These are phyloP conservation scores for Camellia lanceoleosa DNA, from an alignment of 148 eudicot genomes.

Conservation along the genomic window DNA sequence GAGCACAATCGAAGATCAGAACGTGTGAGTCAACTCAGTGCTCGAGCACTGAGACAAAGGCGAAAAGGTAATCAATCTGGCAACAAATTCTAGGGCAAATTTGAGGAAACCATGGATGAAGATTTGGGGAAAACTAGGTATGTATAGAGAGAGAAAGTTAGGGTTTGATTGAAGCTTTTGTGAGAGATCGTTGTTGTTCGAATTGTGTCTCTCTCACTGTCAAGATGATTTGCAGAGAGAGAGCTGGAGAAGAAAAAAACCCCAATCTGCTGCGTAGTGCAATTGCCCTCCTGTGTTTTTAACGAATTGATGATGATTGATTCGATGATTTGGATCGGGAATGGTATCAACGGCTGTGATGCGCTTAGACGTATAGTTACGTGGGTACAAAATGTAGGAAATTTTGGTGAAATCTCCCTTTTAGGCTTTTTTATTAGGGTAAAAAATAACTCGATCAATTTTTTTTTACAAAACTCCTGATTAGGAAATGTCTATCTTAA, in stretches of 20 bases:
- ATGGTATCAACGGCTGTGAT: neutral
- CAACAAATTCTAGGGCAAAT: slow-evolving; percentile 9
- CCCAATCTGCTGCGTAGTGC: slow-evolving; percentile 5
- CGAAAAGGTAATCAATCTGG: neutral
- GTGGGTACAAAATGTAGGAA: neutral
- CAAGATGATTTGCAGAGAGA: slow-evolving; percentile 2
- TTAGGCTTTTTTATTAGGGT: too few relatives aligned
- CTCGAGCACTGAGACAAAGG: neutral
- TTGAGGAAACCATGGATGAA: neutral
- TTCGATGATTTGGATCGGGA: neutral
- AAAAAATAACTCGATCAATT: too few relatives aligned
- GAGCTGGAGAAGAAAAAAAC: neutral
- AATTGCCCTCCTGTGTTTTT: neutral
- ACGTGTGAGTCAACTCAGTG: slow-evolving; percentile 5
- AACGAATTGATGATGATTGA: neutral
- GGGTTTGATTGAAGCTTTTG: neutral
- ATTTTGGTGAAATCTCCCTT: too few relatives aligned
- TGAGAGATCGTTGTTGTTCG: neutral
- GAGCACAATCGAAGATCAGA: neutral
- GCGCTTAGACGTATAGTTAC: neutral
- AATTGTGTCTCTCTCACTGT: neutral
- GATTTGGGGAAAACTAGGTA: neutral
- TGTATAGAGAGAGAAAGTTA: neutral
- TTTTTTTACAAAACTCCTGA: too few relatives aligned
- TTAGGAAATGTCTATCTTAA: too few relatives aligned